phyloP scores from a whole-genome alignment of 2,329 filamentous ascomycete species.

The Botrytis pseudocinerea region DNA sequence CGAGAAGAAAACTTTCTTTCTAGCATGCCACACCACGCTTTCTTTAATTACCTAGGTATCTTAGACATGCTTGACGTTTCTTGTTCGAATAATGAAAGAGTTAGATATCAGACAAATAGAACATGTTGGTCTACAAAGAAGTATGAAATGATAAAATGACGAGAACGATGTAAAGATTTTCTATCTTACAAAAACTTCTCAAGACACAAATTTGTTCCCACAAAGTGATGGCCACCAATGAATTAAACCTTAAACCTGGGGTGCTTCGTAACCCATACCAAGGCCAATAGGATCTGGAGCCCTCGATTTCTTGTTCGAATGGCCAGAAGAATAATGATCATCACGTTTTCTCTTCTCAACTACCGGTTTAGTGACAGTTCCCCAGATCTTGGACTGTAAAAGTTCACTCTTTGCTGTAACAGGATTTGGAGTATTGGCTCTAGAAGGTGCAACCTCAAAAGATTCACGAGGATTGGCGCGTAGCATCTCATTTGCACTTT shows the following conservation, averaged over 20 bases:
- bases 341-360: conserved; percentile 43
- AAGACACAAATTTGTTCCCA: background rate
- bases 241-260: conserved; percentile 20
- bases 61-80: background rate
- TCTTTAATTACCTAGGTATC: too few relatives aligned
- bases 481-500: conserved; percentile 73
- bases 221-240: background rate
- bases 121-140: background rate
- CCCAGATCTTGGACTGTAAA: conserved; percentile 64
- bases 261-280: conserved; percentile 49
- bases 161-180: background rate
- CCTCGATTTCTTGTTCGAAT: conserved; percentile 51
- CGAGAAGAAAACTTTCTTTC: background rate
- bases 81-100: background rate
- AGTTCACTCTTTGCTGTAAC: conserved; percentile 45
- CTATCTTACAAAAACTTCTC: background rate
- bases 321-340: conserved; percentile 25
- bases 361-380: conserved; percentile 56
- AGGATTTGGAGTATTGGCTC: conserved; percentile 42
- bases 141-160: background rate
- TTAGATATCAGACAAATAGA: background rate
- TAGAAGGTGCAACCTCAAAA: conserved; percentile 40
- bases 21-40: background rate
- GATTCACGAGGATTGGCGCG: conserved; percentile 54
- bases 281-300: conserved; percentile 52